These are phyloP conservation scores for Theobroma cacao DNA, from an alignment of 345 rosid genomes.

Conservation along the genomic window DNA sequence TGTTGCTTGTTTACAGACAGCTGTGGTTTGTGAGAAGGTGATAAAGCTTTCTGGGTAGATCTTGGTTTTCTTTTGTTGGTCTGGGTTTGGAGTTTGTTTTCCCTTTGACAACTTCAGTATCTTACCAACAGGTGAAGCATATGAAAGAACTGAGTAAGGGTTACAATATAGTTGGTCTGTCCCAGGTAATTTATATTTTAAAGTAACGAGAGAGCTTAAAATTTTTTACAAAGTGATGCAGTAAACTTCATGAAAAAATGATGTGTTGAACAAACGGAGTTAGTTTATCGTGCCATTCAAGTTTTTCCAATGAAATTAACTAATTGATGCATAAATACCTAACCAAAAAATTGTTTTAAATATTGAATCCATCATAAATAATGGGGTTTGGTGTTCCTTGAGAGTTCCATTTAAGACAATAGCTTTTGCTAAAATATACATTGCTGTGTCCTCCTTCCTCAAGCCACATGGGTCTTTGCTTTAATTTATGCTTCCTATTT, in stretches of 20 bases:
- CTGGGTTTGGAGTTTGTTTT: background rate
- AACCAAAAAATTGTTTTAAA: no score
- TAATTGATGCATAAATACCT: background rate
- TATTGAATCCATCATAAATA: no score
- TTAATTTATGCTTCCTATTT: background rate
- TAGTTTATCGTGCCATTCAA: background rate
- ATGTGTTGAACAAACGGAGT: background rate
- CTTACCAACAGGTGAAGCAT: slow-evolving; percentile 52
- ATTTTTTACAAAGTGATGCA: background rate
- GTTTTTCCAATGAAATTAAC: background rate
- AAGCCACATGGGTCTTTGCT: background rate
- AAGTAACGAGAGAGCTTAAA: background rate
- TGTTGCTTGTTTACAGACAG: slow-evolving; percentile 38
- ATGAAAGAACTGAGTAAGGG: slow-evolving; percentile 79
- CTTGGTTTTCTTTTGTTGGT: background rate
- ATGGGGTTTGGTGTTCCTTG: background rate
- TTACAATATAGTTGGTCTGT: slow-evolving; percentile 84
- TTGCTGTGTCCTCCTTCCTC: background rate
- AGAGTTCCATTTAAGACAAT: background rate
- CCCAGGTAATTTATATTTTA: slow-evolving; percentile 53
- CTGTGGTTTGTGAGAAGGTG: slow-evolving; percentile 72
- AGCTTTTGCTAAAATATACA: background rate
- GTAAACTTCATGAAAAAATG: background rate
- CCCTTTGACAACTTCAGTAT: slow-evolving; percentile 19
- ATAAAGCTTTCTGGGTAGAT: background rate